Evolutionary conservation across 2,329 filamentous ascomycete genomes (phyloP), one percentile per base, ranked within the genome.

Genomic region (Epichloe uncinata): DNA sequence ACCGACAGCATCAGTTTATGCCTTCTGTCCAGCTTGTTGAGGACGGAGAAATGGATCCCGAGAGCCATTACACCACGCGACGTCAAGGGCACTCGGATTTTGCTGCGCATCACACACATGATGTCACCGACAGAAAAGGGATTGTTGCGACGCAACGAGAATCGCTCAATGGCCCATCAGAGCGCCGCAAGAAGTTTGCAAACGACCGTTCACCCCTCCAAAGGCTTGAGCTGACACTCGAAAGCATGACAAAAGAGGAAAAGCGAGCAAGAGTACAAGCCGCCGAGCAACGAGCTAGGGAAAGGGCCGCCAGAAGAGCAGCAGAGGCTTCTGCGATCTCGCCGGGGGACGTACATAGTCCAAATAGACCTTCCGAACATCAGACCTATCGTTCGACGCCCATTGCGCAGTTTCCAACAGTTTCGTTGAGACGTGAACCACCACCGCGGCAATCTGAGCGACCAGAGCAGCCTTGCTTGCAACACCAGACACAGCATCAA

Each of bases 201-300:
- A 77, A 84, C 51, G 85, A 94, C 63, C 81, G 86, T 60, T 97
- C 91, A 55, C 93, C 94, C 48, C 75, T 98, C 48, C 91, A 98
- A 67, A 93, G 84, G 71, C 78, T 98, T 57, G 91, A 98, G 71
- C 80, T 87, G 61, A 93, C 87, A 60, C 77, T 97, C 61, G 85
- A 85, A 66, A 89, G 86, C 68, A 91, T 96, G 66, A 95, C 86
- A 65, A 97, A 96, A 66, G 90, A 96, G 68, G 90, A 96, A 67
- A 94, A 95, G 66, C 79, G 91, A 55, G 88, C 89, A 8, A 78
- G 87, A 44, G 81, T 91, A 4, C 79, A 89, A 62, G 85, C 91
- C 59, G 88, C 88, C 5, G 91, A 96, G 64, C 75, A 81, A 57
- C 77, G 79, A 42, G 78, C 83, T 16, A 78, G 82, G 57, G 82